These are phyloP conservation scores for Xylaria nigripes DNA, from an alignment of 495 filamentous ascomycete species.

Conservation along the genomic window DNA sequence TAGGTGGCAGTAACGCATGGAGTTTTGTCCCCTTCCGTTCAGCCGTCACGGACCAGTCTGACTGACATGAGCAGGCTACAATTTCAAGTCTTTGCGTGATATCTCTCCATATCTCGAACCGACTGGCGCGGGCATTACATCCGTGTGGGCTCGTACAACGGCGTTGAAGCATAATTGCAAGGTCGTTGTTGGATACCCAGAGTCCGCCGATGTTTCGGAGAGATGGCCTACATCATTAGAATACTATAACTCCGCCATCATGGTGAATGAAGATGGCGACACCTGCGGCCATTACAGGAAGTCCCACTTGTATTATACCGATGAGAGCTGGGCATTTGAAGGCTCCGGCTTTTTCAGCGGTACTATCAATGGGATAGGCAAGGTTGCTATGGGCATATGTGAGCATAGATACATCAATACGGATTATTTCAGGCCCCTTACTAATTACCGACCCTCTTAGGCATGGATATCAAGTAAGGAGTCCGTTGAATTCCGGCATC, in stretches of 20 bases:
- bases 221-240: constrained; percentile 36
- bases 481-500: background rate
- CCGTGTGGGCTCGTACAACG: constrained; percentile 68
- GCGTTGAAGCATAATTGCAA: constrained; percentile 66
- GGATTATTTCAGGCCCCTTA: background rate
- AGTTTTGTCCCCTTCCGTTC: background rate
- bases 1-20: constrained; percentile 23
- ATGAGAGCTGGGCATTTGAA: constrained; percentile 85
- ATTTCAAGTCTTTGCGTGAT: constrained; percentile 69
- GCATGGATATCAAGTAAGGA: constrained; percentile 61
- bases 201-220: constrained; percentile 45
- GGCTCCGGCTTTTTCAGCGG: constrained; percentile 56
- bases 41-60: constrained; percentile 1
- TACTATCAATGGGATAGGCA: constrained; percentile 43
- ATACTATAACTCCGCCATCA: constrained; percentile 77
- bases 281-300: constrained; percentile 83
- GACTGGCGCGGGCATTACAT: constrained; percentile 60
- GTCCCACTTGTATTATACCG: constrained; percentile 79
- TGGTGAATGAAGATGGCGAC: constrained; percentile 64
- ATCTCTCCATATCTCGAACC: constrained; percentile 80
- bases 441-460: constrained; percentile 24
- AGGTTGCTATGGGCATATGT: constrained; percentile 81
- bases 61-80: constrained; percentile 59
- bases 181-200: constrained; percentile 88
- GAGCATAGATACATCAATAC: constrained; percentile 46